Evolutionary conservation across 169 alveolate species (phyloP).

Genomic region (Cryptosporidium bovis): DNA sequence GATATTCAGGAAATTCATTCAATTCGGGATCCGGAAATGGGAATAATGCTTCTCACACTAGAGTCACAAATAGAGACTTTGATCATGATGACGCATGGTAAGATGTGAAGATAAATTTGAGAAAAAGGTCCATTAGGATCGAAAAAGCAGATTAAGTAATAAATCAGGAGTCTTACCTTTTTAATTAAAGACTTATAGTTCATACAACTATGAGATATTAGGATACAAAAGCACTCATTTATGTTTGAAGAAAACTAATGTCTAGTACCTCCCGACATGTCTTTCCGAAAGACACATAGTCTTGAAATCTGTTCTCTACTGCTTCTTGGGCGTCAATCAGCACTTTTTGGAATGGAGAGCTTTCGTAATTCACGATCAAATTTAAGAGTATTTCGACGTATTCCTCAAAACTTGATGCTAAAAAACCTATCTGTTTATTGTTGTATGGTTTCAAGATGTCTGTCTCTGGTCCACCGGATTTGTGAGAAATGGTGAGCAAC

Average conservation of each 20-base stretch:
- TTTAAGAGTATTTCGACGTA: slow-evolving; percentile 76
- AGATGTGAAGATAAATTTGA: neutral
- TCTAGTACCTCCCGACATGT: slow-evolving; percentile 48
- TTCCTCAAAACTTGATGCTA: slow-evolving; percentile 83
- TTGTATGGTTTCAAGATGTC: slow-evolving; percentile 83
- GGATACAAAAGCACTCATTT: neutral
- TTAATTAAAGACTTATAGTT: slow-evolving; percentile 1
- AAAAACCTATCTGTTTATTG: slow-evolving; percentile 81
- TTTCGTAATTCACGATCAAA: slow-evolving; percentile 22
- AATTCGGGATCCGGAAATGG: neutral
- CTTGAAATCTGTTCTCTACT: slow-evolving; percentile 24
- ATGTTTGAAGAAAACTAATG: slow-evolving; percentile 16
- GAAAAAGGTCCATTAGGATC: neutral
- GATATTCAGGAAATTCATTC: neutral
- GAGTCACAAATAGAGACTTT: slow-evolving; percentile 47
- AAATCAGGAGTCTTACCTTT: neutral
- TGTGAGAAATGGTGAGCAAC: slow-evolving; percentile 87
- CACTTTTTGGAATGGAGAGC: slow-evolving; percentile 1
- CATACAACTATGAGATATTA: neutral
- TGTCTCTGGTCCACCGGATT: slow-evolving; percentile 90
- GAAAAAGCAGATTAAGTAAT: neutral
- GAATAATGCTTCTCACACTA: slow-evolving; percentile 57
- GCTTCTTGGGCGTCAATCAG: slow-evolving; percentile 23
- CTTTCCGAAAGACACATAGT: slow-evolving; percentile 27
- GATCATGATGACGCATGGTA: slow-evolving; percentile 75